phyloP scores from a whole-genome alignment of 2,329 filamentous ascomycete genomes.

The Chrysoporthe cubensis region DNA sequence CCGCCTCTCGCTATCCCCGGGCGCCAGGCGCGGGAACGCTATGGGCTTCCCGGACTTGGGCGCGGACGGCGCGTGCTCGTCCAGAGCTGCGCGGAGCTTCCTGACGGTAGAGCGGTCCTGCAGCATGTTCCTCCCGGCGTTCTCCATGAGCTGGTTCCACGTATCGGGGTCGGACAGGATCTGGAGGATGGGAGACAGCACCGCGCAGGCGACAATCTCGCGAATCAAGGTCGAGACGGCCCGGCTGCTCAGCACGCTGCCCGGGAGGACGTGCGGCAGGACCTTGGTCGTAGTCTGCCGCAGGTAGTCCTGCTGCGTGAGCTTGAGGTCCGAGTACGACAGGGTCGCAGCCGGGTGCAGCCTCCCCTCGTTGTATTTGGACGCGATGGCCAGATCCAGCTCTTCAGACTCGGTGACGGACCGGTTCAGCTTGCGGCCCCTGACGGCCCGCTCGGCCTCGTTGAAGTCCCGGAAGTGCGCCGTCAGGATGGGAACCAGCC shows the following conservation, averaged over 20 bases:
- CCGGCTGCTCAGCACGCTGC: slow-evolving; percentile 75
- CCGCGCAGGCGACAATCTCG: slow-evolving; percentile 92
- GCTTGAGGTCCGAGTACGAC: slow-evolving; percentile 81
- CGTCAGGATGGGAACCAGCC: slow-evolving; percentile 85
- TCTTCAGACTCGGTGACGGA: slow-evolving; percentile 96
- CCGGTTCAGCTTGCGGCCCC: slow-evolving; percentile 84
- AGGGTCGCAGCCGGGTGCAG: slow-evolving; percentile 85
- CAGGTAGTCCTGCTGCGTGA: slow-evolving; percentile 86
- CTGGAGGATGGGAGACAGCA: slow-evolving; percentile 80
- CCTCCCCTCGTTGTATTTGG: slow-evolving; percentile 86
- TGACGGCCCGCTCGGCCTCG: slow-evolving; percentile 83
- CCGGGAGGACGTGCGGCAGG: slow-evolving; percentile 75
- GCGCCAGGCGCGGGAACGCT: slow-evolving; percentile 76
- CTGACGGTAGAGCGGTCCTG: slow-evolving; percentile 95
- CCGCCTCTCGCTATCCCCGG: slow-evolving; percentile 84
- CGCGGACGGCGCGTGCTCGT: slow-evolving; percentile 88
- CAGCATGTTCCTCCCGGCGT: slow-evolving; percentile 80
- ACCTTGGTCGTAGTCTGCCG: slow-evolving; percentile 74
- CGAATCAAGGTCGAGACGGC: slow-evolving; percentile 80
- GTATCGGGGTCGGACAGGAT: slow-evolving; percentile 89
- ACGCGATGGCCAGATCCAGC: slow-evolving; percentile 92
- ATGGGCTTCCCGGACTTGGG: slow-evolving; percentile 67
- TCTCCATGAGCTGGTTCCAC: slow-evolving; percentile 97
- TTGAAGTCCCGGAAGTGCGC: slow-evolving; percentile 88
- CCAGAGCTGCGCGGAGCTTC: slow-evolving; percentile 86